A percentile compares a stretch with the other conserved stretches of the same genome.
Evolutionary conservation across 2,329 filamentous ascomycete genomes (phyloP).

Genomic region (Curvularia eragrostidis): DNA sequence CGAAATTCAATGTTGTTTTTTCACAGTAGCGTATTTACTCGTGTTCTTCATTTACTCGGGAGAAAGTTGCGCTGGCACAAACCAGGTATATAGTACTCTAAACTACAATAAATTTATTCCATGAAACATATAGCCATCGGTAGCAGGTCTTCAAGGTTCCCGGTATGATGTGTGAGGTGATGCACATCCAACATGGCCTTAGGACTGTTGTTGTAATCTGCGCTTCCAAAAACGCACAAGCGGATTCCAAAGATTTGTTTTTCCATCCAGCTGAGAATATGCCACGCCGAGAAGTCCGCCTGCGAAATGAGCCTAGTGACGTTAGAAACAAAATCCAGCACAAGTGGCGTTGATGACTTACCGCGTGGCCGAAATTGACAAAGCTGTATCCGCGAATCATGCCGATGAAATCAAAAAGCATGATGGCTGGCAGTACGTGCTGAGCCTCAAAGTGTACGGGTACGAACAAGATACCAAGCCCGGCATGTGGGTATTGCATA

Average conservation of each 20-base stretch:
- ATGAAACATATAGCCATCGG: not conserved
- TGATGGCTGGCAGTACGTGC: conserved; percentile 39
- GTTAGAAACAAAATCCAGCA: conserved; percentile 15
- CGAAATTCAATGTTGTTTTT: not conserved
- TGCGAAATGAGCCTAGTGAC: conserved; percentile 41
- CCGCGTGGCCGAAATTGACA: conserved; percentile 45
- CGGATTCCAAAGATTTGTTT: conserved; percentile 44
- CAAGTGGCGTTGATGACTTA: conserved; percentile 24
- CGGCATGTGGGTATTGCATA: conserved; percentile 40
- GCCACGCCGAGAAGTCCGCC: conserved; percentile 40
- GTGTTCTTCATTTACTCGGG: not conserved
- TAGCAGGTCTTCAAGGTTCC: not conserved
- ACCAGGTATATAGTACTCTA: not conserved
- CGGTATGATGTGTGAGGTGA: not conserved
- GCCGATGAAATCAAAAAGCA: conserved; percentile 45
- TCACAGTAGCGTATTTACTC: not conserved
- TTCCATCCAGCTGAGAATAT: conserved; percentile 45
- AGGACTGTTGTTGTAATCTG: conserved; percentile 21
- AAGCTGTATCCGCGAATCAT: conserved; percentile 39
- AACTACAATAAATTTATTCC: not conserved
- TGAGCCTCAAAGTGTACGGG: conserved; percentile 41
- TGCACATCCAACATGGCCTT: not conserved
- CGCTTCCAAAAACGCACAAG: conserved; percentile 40
- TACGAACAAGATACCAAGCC: conserved; percentile 43
- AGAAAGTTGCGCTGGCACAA: not conserved